These are phyloP conservation scores for Paramecium bursaria DNA, from an alignment of 73 alveolate genomes.

Conservation along the genomic window DNA sequence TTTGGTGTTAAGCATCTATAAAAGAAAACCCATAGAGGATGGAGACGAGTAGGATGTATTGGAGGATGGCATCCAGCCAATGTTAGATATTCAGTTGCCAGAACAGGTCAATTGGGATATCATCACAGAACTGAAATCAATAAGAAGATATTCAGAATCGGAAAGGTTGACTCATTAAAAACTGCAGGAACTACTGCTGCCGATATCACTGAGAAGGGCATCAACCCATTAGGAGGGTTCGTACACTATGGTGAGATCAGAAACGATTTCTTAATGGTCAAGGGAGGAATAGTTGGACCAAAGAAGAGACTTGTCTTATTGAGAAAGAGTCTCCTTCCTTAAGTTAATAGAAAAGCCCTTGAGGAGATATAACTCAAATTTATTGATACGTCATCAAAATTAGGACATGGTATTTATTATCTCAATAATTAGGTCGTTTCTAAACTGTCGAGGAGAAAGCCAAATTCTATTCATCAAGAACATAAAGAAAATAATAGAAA, in stretches of 20 bases:
- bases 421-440: slow-evolving; percentile 82
- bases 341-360: slow-evolving; percentile 88
- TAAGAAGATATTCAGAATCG: slow-evolving; percentile 99
- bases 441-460: slow-evolving; percentile 99
- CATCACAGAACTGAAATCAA: slow-evolving; percentile 99
- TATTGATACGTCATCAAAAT: slow-evolving; percentile 99
- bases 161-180: slow-evolving; percentile 91
- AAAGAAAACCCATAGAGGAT: slow-evolving; percentile 99
- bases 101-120: slow-evolving; percentile 99
- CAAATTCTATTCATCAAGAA: slow-evolving; percentile 84
- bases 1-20: slow-evolving; percentile 99
- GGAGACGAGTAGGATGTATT: slow-evolving; percentile 99
- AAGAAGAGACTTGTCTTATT: slow-evolving; percentile 97
- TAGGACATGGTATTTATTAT: slow-evolving; percentile 95
- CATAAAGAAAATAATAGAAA: slow-evolving; percentile 20
- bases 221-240: slow-evolving; percentile 99
- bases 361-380: slow-evolving; percentile 96
- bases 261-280: slow-evolving; percentile 98
- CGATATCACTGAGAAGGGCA: slow-evolving; percentile 97
- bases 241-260: slow-evolving; percentile 99
- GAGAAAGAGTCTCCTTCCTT: slow-evolving; percentile 97
- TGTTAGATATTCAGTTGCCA: slow-evolving; percentile 98
- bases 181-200: slow-evolving; percentile 99
- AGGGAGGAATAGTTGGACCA: slow-evolving; percentile 99
- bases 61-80: slow-evolving; percentile 99